Base-by-base conservation (phyloP, 2,329 filamentous ascomycete species). In the Penicillium sp. region DNA sequence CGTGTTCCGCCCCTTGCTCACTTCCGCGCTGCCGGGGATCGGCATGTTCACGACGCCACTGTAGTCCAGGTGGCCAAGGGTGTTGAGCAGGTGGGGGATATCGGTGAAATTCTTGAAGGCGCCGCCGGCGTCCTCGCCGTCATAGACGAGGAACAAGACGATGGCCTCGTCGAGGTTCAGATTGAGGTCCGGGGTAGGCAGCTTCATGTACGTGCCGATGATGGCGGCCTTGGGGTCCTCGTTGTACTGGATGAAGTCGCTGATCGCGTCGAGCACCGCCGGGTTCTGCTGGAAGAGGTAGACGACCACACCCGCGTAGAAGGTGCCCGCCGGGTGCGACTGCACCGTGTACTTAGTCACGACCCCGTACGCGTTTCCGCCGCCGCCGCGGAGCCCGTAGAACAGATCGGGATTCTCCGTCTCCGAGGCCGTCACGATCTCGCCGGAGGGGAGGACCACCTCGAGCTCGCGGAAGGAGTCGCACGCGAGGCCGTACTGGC, bases 351-450 rank as follows among this genome's bases (percentile, higher is more conserved):
- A 61, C 26, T 47, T 47, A 3, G 59, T 69, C 3, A 89, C 85
- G 7, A 88, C 78, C 3, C 80, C 87, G 64, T 84, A 90, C 46
- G 81, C 88, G n/a, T 86, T 85, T 11, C 81, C 84, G 2, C 87
- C 87, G 0, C 87, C 86, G 5, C 86, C 86, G 48, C 79, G 79
- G 1, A 89, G 73, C 1, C 86, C 87, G 86, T 85, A 90, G 76
- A 85, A 89, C 1, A 90, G 76, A 53, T 89, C 86, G 0, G 76
- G 59, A 66, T 89, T 85, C 26, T 81, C 50, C 0, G 62, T 67
- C 1, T 76, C 78, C 3, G 79, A 83, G 0, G 85, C 85, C 3
- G 73, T 81, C 1, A 87, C 67, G 21, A 82, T 67, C n/a, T 79
- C 60, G 7, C 86, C 85, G 13, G 71, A 70, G 1, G 80, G 82